Evolutionary conservation across 164 flowering plant species (phyloP).

Genomic region (Piper longum): DNA sequence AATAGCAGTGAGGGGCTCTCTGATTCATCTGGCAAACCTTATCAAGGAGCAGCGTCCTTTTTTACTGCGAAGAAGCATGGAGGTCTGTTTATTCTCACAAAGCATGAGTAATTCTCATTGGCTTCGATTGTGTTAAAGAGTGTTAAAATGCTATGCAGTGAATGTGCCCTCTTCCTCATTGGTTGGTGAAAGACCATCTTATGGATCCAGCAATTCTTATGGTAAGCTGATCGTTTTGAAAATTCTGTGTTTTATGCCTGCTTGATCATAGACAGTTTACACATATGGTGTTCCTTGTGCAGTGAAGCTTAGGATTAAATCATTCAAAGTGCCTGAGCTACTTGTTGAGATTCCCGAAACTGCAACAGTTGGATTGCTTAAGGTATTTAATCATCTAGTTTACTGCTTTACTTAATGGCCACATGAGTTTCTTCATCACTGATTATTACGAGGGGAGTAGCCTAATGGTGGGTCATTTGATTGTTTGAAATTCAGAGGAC

Average conservation of each 20-base stretch:
- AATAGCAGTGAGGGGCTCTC: slow-evolving; percentile 8
- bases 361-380: slow-evolving; percentile 84
- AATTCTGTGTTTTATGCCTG: neutral
- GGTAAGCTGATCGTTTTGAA: slow-evolving; percentile 29
- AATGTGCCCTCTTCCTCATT: slow-evolving; percentile 26
- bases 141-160: slow-evolving; percentile 21
- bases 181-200: slow-evolving; percentile 26
- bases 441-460: neutral
- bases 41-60: neutral
- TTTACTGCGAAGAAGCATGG: too few species aligned
- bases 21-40: neutral
- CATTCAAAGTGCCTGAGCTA: slow-evolving; percentile 92
- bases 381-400: slow-evolving; percentile 34
- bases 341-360: slow-evolving; percentile 84
- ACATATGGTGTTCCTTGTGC: slow-evolving; percentile 10
- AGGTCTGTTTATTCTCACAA: neutral
- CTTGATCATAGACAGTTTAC: neutral
- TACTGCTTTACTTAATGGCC: neutral
- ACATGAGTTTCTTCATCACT: neutral
- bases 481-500: slow-evolving; percentile 30
- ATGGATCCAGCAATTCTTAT: slow-evolving; percentile 45
- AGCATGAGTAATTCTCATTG: neutral
- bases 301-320: slow-evolving; percentile 93
- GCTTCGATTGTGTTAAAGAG: neutral
- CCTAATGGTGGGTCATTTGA: neutral